These are phyloP conservation scores for Podospora pseudoanserina DNA, from an alignment of 495 filamentous ascomycete genomes.

Conservation along the genomic window DNA sequence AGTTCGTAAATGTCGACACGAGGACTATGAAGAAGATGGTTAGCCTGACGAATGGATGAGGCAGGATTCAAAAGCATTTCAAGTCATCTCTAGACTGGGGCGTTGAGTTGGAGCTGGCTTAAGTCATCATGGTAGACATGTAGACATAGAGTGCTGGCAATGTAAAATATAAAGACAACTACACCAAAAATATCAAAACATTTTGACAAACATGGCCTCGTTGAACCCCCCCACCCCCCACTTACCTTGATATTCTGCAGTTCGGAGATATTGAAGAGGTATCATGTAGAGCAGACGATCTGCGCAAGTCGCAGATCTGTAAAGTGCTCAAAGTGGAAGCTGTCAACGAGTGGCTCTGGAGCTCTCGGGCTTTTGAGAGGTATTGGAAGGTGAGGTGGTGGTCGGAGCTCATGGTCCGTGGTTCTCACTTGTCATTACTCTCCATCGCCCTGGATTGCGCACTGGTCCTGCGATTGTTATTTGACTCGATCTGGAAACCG, in stretches of 20 bases:
- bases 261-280: background rate
- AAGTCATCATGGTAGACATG: background rate
- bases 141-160: background rate
- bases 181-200: background rate
- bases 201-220: background rate
- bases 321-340: background rate
- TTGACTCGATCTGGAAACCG: background rate
- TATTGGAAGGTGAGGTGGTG: background rate
- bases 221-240: too few species aligned
- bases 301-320: background rate
- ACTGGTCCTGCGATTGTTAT: background rate
- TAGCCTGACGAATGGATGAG: background rate
- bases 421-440: background rate
- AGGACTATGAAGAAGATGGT: constrained; percentile 1
- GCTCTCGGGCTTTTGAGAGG: background rate
- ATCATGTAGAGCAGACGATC: background rate
- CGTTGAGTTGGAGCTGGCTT: background rate
- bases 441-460: background rate
- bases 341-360: background rate
- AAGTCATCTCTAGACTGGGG: background rate
- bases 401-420: background rate
- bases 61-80: background rate
- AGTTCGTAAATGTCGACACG: constrained; percentile 27
- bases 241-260: too few species aligned
- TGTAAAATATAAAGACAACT: background rate